A percentile compares a stretch with the other conserved stretches of the same genome.
Evolutionary conservation across 78 protist genomes (phyloP).

Genomic region (Pelomyxa schiedti): DNA sequence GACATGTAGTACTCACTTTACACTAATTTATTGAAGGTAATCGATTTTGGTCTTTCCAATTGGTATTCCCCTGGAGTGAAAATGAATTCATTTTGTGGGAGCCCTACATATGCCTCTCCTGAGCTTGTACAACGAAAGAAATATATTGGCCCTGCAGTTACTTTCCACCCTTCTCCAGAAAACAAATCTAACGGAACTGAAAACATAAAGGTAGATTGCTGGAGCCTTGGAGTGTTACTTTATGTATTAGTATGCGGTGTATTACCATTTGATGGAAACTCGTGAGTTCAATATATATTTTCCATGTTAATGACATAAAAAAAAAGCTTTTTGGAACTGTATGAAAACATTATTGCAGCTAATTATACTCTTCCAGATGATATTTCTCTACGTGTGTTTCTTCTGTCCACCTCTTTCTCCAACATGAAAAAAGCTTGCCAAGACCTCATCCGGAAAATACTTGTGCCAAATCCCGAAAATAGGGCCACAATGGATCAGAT

Average conservation of each 20-base stretch:
- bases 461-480: slow-evolving; percentile 81
- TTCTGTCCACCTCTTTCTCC: not conserved
- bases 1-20: not conserved
- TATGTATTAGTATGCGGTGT: slow-evolving; percentile 91
- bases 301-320: too few species aligned
- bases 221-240: slow-evolving; percentile 87
- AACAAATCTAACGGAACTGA: too few species aligned
- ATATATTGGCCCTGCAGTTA: slow-evolving; percentile 71
- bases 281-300: too few species aligned
- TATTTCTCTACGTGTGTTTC: slow-evolving; percentile 19
- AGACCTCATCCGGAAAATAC: slow-evolving; percentile 81
- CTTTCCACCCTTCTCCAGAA: too few species aligned
- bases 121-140: slow-evolving; percentile 59
- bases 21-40: not conserved
- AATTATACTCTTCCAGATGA: slow-evolving; percentile 39
- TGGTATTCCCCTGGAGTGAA: slow-evolving; percentile 35
- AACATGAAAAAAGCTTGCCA: slow-evolving; percentile 11
- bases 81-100: slow-evolving; percentile 81
- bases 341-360: slow-evolving; percentile 74
- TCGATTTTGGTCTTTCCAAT: slow-evolving; percentile 82
- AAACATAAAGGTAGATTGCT: slow-evolving; percentile 80
- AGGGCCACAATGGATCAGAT: slow-evolving; percentile 35
- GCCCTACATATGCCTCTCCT: slow-evolving; percentile 76
- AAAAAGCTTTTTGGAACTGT: slow-evolving; percentile 75
- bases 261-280: slow-evolving; percentile 98